Conservation (phyloP, 106 monocot genomes). For the Dendrobium officinale region DNA sequence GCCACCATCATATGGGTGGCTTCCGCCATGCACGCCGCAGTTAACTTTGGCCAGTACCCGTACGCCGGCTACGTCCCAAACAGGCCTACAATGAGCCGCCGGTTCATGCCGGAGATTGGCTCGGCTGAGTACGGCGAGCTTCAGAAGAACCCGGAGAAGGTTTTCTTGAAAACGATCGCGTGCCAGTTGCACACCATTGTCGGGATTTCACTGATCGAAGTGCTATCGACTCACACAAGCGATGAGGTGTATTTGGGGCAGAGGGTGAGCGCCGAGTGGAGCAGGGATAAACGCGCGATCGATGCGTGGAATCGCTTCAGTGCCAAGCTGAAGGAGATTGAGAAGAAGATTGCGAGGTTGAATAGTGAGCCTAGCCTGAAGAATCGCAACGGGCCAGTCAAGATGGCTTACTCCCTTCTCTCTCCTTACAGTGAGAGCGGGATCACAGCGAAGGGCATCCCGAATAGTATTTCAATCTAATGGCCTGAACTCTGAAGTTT, state of each 20-base stretch:
- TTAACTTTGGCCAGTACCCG: constrained; percentile 68
- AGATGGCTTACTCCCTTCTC: constrained; percentile 77
- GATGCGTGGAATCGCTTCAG: constrained; percentile 10
- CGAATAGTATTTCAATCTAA: constrained; percentile 16
- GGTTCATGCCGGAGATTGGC: constrained; percentile 35
- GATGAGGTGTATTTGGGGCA: constrained; percentile 7
- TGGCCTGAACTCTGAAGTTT: no score
- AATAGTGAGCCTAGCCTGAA: constrained; percentile 46
- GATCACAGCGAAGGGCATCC: constrained; percentile 23
- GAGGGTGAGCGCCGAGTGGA: constrained; percentile 13
- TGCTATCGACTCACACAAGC: not conserved
- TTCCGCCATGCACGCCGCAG: constrained; percentile 62
- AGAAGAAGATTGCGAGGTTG: constrained; percentile 50
- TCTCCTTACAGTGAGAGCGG: constrained; percentile 41
- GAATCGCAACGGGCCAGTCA: constrained; percentile 60
- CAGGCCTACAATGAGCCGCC: constrained; percentile 45
- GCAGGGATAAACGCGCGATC: not conserved
- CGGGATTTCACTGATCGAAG: not conserved
- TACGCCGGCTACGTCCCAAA: constrained; percentile 64
- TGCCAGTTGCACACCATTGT: not conserved
- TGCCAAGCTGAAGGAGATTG: constrained; percentile 46
- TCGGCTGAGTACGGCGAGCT: constrained; percentile 35
- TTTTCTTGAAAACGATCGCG: constrained; percentile 34
- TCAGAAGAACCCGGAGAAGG: constrained; percentile 27
- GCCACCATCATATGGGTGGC: constrained; percentile 57